Evolutionary conservation across 495 filamentous ascomycete genomes (phyloP).

Genomic region (Hypoxylon trugodes): DNA sequence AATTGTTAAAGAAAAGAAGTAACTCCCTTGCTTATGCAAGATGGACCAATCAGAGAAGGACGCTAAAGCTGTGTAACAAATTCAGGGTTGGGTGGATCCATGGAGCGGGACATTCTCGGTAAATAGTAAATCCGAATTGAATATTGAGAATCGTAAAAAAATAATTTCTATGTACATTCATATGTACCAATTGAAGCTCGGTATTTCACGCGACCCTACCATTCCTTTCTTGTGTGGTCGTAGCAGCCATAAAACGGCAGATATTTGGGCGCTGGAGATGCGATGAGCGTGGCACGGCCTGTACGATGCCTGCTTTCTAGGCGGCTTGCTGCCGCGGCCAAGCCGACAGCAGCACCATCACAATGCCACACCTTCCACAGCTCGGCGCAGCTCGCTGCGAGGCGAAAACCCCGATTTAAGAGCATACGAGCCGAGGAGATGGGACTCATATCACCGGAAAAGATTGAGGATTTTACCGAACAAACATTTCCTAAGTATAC

Average conservation of each 20-base stretch:
- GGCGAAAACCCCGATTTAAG: conserved; percentile 53
- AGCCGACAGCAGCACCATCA: conserved; percentile 32
- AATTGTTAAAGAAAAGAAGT: too few relatives aligned
- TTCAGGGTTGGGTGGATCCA: background rate
- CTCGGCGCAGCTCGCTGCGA: conserved; percentile 50
- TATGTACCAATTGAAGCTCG: conserved; percentile 43
- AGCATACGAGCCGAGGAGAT: conserved; percentile 55
- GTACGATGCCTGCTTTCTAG: conserved; percentile 45
- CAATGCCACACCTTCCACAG: conserved; percentile 55
- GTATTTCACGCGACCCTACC: conserved; percentile 7
- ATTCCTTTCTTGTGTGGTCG: conserved; percentile 8
- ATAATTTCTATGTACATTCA: conserved; percentile 34
- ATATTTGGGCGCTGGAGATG: conserved; percentile 30
- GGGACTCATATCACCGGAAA: conserved; percentile 49
- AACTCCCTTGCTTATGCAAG: too few relatives aligned
- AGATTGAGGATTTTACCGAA: conserved; percentile 53
- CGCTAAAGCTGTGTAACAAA: background rate
- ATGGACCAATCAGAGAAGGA: conserved; percentile 3
- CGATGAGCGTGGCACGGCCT: conserved; percentile 47
- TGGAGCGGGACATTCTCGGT: conserved; percentile 2
- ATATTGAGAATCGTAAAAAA: conserved; percentile 26
- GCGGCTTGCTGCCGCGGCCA: conserved; percentile 38
- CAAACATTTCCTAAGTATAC: conserved; percentile 70
- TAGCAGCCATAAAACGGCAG: conserved; percentile 28
- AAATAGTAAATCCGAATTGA: conserved; percentile 26